phyloP scores from a whole-genome alignment of 2,329 filamentous ascomycete species.

The Colletotrichum incanum region DNA sequence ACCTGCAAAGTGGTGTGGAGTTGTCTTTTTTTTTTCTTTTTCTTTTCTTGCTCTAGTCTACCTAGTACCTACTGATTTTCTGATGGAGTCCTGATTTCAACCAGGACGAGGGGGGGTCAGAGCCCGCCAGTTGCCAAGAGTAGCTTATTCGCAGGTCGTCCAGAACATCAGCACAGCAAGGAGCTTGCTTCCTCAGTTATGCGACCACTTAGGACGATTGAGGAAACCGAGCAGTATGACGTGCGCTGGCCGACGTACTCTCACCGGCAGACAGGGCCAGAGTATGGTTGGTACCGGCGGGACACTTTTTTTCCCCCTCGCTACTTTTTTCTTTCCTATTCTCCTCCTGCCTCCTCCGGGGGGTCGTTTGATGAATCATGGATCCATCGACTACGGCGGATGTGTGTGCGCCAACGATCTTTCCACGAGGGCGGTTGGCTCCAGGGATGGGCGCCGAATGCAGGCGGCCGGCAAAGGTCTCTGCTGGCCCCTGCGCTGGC shows the following conservation, averaged over 20 bases:
- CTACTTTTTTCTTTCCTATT: too few relatives aligned
- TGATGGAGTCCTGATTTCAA: not conserved
- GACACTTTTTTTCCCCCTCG: too few relatives aligned
- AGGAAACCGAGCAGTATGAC: not conserved
- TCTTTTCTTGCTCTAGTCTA: not conserved
- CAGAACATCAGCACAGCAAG: not conserved
- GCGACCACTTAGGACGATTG: conserved; percentile 18
- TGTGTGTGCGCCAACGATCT: conserved; percentile 38
- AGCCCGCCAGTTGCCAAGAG: conserved; percentile 31
- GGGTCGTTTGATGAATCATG: conserved; percentile 38
- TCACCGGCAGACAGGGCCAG: too few relatives aligned
- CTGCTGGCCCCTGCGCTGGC: conserved; percentile 17
- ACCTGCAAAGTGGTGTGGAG: conserved; percentile 23
- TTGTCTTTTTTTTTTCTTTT: not conserved
- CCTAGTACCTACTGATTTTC: not conserved
- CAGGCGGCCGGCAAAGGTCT: conserved; percentile 34
- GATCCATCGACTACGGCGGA: conserved; percentile 25
- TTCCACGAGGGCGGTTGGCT: conserved; percentile 37
- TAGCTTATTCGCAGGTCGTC: conserved; percentile 32
- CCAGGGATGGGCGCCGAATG: conserved; percentile 27
- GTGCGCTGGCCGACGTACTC: not conserved
- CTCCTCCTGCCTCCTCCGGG: not conserved
- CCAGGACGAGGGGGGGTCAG: conserved; percentile 25
- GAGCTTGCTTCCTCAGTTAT: not conserved
- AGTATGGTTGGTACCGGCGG: not conserved